Evolutionary conservation across 345 rosid species (phyloP).

Genomic region (Populus deltoides): DNA sequence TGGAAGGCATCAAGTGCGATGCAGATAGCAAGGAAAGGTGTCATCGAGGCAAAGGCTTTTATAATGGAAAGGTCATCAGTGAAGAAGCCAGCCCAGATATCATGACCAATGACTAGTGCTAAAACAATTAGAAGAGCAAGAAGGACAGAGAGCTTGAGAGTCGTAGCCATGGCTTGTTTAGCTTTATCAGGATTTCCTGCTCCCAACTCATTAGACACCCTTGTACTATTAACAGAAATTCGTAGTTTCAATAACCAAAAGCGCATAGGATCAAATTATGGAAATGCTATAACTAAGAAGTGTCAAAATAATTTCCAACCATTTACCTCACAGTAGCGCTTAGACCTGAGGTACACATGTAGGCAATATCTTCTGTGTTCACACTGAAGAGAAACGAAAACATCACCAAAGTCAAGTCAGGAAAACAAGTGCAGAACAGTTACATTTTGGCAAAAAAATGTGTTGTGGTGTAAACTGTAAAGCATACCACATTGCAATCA

Average conservation of each 20-base stretch:
- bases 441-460: not conserved
- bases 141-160: constrained; percentile 29
- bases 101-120: constrained; percentile 46
- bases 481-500: constrained; percentile 67
- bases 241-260: not conserved
- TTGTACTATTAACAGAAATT: constrained; percentile 45
- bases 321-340: constrained; percentile 77
- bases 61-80: constrained; percentile 40
- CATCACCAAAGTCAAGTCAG: not conserved
- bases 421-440: not conserved
- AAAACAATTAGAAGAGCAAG: constrained; percentile 48
- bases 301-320: constrained; percentile 4
- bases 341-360: constrained; percentile 66
- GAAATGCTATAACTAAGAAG: too few relatives aligned
- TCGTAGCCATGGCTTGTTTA: constrained; percentile 5
- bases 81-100: constrained; percentile 60
- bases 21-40: constrained; percentile 53
- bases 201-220: constrained; percentile 80
- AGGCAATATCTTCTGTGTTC: constrained; percentile 57
- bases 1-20: constrained; percentile 58
- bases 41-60: constrained; percentile 47
- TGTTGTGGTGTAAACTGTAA: too few relatives aligned
- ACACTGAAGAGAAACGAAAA: constrained; percentile 32
- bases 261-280: not conserved
- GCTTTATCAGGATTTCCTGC: constrained; percentile 36